These are phyloP conservation scores for Ustilago vetiveriae DNA, from an alignment of 1,284 basidiomycete genomes.

Conservation along the genomic window DNA sequence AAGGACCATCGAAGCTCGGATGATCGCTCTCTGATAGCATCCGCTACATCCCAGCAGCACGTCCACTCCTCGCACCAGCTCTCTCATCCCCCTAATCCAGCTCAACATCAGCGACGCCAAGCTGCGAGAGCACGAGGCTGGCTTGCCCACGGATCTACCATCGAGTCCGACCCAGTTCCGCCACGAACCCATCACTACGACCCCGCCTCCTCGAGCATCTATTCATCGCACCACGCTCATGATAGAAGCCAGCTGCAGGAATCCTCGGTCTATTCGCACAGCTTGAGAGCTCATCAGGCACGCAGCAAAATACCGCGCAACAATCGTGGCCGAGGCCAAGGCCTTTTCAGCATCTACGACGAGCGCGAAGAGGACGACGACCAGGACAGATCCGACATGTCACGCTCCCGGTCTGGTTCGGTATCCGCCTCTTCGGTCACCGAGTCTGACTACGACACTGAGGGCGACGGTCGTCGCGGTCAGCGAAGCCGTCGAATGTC, in stretches of 20 bases:
- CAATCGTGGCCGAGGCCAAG: constrained; percentile 13
- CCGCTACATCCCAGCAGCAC: constrained; percentile 1
- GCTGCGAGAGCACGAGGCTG: constrained; percentile 37
- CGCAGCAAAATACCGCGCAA: constrained; percentile 10
- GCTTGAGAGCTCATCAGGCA: constrained; percentile 14
- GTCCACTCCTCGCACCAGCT: background rate
- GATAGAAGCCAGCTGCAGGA: constrained; percentile 16
- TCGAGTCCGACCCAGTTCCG: constrained; percentile 9
- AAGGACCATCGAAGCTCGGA: constrained; percentile 19
- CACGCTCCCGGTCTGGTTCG: constrained; percentile 33
- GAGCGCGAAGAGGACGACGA: constrained; percentile 21
- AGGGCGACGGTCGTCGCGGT: constrained; percentile 25
- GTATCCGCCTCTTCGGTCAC: constrained; percentile 48
- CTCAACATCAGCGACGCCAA: constrained; percentile 17
- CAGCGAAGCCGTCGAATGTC: constrained; percentile 23
- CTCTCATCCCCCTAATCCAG: constrained; percentile 9
- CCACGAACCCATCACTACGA: constrained; percentile 5
- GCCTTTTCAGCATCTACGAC: constrained; percentile 43
- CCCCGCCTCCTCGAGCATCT: constrained; percentile 21
- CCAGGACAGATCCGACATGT: constrained; percentile 34
- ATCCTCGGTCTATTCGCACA: constrained; percentile 27
- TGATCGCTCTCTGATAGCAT: constrained; percentile 13
- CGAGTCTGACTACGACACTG: constrained; percentile 41
- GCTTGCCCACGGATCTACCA: constrained; percentile 50
- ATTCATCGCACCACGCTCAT: constrained; percentile 9